Evolutionary conservation across 768 basidiomycete species (phyloP).

Genomic region (Mycena chlorophos): DNA sequence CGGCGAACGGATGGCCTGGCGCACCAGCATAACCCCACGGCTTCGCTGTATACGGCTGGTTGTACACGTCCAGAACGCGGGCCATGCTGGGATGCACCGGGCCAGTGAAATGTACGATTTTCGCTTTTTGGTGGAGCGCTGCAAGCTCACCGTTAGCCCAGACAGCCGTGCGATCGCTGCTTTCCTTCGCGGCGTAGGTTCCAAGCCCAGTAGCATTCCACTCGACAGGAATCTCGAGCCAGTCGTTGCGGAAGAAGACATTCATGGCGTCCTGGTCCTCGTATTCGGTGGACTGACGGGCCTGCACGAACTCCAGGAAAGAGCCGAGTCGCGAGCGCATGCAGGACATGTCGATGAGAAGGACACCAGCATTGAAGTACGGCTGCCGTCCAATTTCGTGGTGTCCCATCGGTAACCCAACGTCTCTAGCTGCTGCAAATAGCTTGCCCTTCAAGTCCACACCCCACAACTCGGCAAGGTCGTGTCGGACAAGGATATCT

Average conservation of each 20-base stretch:
- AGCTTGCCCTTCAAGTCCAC: conserved; percentile 42
- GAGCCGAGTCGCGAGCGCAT: conserved; percentile 27
- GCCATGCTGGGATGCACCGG: conserved; percentile 48
- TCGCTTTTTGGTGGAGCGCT: conserved; percentile 38
- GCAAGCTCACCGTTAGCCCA: conserved; percentile 21
- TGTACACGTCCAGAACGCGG: conserved; percentile 38
- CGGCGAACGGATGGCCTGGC: conserved; percentile 49
- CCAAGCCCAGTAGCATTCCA: conserved; percentile 64
- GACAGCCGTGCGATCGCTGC: conserved; percentile 27
- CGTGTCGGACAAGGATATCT: conserved; percentile 47
- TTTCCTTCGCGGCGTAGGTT: conserved; percentile 47
- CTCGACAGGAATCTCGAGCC: conserved; percentile 40
- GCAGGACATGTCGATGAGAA: conserved; percentile 49
- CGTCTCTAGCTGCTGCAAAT: conserved; percentile 47
- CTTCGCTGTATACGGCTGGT: conserved; percentile 55
- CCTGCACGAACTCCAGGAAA: conserved; percentile 26
- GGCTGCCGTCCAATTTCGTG: conserved; percentile 27
- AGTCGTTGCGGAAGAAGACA: conserved; percentile 42
- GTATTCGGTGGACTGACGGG: conserved; percentile 27
- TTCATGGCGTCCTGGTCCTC: conserved; percentile 57
- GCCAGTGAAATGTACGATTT: conserved; percentile 60
- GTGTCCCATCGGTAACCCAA: conserved; percentile 53
- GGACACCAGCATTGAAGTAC: conserved; percentile 60
- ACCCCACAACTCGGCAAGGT: conserved; percentile 45
- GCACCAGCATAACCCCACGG: conserved; percentile 59